These are phyloP conservation scores for Cutaneotrichosporon mucoides DNA, from an alignment of 1,284 basidiomycete species.

Conservation along the genomic window DNA sequence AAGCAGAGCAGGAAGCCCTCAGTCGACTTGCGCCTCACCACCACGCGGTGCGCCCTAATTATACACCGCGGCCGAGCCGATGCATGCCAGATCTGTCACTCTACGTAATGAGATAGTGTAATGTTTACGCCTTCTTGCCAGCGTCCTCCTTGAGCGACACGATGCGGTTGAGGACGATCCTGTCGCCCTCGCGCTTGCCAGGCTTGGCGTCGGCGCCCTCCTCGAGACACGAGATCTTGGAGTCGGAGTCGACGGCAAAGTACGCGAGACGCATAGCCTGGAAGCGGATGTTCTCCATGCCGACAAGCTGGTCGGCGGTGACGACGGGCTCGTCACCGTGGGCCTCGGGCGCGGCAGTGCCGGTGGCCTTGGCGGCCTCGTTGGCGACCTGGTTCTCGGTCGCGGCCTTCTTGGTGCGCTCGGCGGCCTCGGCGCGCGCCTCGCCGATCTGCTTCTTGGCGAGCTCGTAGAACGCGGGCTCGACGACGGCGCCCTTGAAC, in stretches of 20 bases:
- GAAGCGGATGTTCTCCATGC: conserved; percentile 91
- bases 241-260: conserved; percentile 87
- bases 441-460: conserved; percentile 65
- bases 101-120: too few relatives aligned
- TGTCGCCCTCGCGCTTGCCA: conserved; percentile 63
- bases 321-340: conserved; percentile 53
- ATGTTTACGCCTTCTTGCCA: conserved; percentile 58
- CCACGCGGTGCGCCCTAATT: too few relatives aligned
- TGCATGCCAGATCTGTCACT: not conserved
- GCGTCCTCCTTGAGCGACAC: conserved; percentile 94
- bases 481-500: conserved; percentile 74
- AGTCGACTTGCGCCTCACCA: too few relatives aligned
- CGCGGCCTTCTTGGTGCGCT: conserved; percentile 59
- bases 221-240: conserved; percentile 62
- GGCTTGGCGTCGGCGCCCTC: conserved; percentile 52
- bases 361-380: conserved; percentile 49
- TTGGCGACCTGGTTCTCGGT: conserved; percentile 23
- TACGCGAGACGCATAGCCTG: conserved; percentile 97
- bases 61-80: not conserved
- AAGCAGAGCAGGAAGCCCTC: too few relatives aligned
- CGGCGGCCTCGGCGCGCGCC: conserved; percentile 64
- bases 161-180: conserved; percentile 84
- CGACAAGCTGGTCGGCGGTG: conserved; percentile 75
- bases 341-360: conserved; percentile 50
- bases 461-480: conserved; percentile 83